These are phyloP conservation scores for Malus hybrid DNA, from an alignment of 331 rosid genomes.

Conservation along the genomic window DNA sequence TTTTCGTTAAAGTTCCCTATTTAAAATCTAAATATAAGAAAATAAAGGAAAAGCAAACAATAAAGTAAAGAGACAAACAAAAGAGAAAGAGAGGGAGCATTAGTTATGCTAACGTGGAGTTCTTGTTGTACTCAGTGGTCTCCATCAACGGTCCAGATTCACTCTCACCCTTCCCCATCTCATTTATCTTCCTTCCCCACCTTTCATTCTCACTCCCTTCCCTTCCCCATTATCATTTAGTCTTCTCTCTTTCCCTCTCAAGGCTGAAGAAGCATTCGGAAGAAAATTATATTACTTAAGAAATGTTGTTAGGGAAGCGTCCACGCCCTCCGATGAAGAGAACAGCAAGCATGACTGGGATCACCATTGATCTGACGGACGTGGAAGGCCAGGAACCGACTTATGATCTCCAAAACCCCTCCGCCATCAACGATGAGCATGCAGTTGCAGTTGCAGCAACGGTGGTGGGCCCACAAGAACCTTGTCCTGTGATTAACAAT, in stretches of 20 bases:
- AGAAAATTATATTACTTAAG: no score
- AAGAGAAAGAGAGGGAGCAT: neutral
- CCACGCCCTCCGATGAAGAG: no score
- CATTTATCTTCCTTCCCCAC: conserved; percentile 33
- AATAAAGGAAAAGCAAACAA: neutral
- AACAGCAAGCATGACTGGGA: no score
- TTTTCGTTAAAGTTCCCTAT: no score
- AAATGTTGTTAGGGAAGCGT: no score
- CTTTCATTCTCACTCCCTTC: conserved; percentile 13
- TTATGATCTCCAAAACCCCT: no score
- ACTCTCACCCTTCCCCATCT: conserved; percentile 11
- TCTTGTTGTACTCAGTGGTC: conserved; percentile 18
- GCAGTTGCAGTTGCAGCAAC: neutral
- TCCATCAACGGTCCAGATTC: conserved; percentile 53
- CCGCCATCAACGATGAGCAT: neutral
- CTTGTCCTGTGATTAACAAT: neutral
- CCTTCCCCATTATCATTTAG: neutral
- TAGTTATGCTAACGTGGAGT: conserved; percentile 30
- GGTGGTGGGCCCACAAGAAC: neutral
- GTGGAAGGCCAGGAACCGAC: no score
- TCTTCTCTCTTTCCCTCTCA: neutral
- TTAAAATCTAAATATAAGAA: neutral
- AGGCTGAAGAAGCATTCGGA: neutral
- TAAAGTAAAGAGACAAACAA: neutral
- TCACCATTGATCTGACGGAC: no score